Percentiles rank a stretch among this genome's conserved stretches.
Evolutionary conservation across 495 filamentous ascomycete genomes (phyloP).

Genomic region (Evernia prunastri): DNA sequence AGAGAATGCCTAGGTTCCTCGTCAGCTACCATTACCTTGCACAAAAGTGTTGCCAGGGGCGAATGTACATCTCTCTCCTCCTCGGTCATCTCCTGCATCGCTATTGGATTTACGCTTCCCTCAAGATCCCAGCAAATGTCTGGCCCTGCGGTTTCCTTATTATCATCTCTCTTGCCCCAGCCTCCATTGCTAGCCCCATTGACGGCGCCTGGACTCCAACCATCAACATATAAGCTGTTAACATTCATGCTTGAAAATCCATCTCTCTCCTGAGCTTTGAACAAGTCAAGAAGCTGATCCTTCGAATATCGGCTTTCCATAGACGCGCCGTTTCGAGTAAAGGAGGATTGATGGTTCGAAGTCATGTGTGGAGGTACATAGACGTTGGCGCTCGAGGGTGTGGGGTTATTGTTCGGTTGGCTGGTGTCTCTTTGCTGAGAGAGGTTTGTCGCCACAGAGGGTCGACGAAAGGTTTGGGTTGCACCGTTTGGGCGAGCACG

Average conservation of each 20-base stretch:
- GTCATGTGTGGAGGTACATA: constrained; percentile 58
- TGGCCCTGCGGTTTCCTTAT: constrained; percentile 57
- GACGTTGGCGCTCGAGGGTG: constrained; percentile 46
- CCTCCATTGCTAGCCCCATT: constrained; percentile 56
- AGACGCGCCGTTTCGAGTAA: constrained; percentile 48
- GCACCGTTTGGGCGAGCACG: constrained; percentile 67
- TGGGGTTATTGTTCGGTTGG: constrained; percentile 41
- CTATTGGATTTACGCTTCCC: constrained; percentile 66
- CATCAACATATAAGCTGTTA: constrained; percentile 62
- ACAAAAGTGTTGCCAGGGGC: too few species aligned
- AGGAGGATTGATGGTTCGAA: constrained; percentile 42
- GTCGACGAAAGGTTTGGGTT: constrained; percentile 79
- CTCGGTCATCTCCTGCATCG: constrained; percentile 66
- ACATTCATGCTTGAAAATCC: constrained; percentile 56
- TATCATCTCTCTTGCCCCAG: constrained; percentile 74
- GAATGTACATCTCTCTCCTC: constrained; percentile 70
- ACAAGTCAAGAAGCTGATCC: constrained; percentile 75
- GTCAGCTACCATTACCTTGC: constrained; percentile 25
- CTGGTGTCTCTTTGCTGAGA: constrained; percentile 45
- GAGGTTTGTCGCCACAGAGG: constrained; percentile 62
- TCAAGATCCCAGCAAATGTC: constrained; percentile 86
- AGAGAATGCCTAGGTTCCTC: constrained; percentile 56
- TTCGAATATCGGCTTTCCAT: constrained; percentile 67
- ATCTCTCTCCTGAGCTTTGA: constrained; percentile 51
- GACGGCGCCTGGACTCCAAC: constrained; percentile 66